phyloP scores from a whole-genome alignment of 2,329 filamentous ascomycete species.

The Trichoderma atroviride region DNA sequence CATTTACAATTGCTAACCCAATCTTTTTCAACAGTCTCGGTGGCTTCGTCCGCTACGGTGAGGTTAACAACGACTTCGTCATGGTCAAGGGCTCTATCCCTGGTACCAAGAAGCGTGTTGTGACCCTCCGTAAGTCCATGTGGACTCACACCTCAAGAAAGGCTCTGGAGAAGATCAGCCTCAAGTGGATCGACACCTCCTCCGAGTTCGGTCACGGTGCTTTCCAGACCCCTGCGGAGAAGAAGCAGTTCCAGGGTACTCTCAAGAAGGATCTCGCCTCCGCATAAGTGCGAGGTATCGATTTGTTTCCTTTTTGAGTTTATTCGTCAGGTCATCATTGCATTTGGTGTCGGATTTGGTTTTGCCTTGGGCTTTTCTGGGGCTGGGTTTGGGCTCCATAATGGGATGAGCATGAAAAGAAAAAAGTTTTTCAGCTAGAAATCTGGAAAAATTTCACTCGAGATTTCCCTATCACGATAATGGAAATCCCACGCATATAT shows the following conservation, averaged over 20 bases:
- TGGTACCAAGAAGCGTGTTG: conserved; percentile 98
- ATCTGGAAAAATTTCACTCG: conserved; percentile 40
- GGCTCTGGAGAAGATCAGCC: conserved; percentile 97
- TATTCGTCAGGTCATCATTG: conserved; percentile 49
- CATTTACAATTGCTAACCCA: conserved; percentile 38
- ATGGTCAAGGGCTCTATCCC: conserved; percentile 97
- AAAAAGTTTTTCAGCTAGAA: conserved; percentile 40
- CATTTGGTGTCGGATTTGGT: conserved; percentile 59
- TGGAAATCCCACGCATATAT: conserved; percentile 20
- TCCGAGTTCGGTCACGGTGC: conserved; percentile 99
- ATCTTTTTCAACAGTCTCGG: conserved; percentile 67
- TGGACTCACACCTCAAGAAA: conserved; percentile 94
- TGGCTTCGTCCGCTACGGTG: conserved; percentile 99
- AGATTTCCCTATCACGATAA: conserved; percentile 37
- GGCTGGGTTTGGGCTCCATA: conserved; percentile 43
- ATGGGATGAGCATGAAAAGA: conserved; percentile 42
- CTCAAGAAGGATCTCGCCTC: conserved; percentile 92
- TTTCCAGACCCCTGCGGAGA: conserved; percentile 98
- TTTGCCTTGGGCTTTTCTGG: conserved; percentile 39
- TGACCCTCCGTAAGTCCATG: conserved; percentile 99
- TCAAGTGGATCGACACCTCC: conserved; percentile 99
- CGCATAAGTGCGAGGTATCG: conserved; percentile 44
- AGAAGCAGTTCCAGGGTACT: conserved; percentile 95
- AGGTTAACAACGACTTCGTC: conserved; percentile 99
- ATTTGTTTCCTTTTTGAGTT: conserved; percentile 46